phyloP scores from a whole-genome alignment of 2,329 filamentous ascomycete species.

The Stagonosporopsis rhizophila region DNA sequence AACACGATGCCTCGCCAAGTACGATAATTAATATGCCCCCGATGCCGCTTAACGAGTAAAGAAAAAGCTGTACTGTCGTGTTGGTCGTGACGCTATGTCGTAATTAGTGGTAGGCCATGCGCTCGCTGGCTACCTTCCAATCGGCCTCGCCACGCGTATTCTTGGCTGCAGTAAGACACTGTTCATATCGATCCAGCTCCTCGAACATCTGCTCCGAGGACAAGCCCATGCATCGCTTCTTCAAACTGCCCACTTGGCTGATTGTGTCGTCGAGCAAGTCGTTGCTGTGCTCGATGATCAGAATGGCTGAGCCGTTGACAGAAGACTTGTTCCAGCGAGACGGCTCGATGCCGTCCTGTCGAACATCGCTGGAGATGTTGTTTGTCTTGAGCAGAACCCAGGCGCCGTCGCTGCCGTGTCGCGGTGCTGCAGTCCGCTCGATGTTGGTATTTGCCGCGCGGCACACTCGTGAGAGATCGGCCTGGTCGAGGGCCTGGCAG shows the following conservation, averaged over 20 bases:
- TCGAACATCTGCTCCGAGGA: background rate
- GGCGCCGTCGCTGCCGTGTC: conserved; percentile 12
- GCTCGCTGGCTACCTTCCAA: conserved; percentile 5
- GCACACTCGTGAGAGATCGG: conserved; percentile 4
- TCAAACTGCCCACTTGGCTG: background rate
- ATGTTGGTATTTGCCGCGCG: conserved; percentile 20
- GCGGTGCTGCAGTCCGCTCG: conserved; percentile 14
- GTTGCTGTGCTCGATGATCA: conserved; percentile 16
- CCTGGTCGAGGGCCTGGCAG: conserved; percentile 11
- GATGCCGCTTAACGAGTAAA: conserved; percentile 12
- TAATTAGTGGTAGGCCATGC: background rate
- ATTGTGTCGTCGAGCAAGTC: conserved; percentile 7
- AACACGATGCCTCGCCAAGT: background rate
- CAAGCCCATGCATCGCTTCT: background rate
- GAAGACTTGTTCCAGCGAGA: conserved; percentile 25
- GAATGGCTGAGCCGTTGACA: conserved; percentile 15
- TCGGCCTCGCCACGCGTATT: conserved; percentile 12
- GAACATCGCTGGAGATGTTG: conserved; percentile 28
- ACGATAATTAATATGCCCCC: conserved; percentile 5
- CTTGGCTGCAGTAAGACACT: background rate
- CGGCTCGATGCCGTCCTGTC: conserved; percentile 16
- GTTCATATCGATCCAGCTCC: background rate
- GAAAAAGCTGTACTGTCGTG: background rate
- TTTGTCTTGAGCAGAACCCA: conserved; percentile 30
- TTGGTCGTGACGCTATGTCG: background rate